Conservation (phyloP, 2,329 filamentous ascomycete species). For the Cladosporium cucumerinum region DNA sequence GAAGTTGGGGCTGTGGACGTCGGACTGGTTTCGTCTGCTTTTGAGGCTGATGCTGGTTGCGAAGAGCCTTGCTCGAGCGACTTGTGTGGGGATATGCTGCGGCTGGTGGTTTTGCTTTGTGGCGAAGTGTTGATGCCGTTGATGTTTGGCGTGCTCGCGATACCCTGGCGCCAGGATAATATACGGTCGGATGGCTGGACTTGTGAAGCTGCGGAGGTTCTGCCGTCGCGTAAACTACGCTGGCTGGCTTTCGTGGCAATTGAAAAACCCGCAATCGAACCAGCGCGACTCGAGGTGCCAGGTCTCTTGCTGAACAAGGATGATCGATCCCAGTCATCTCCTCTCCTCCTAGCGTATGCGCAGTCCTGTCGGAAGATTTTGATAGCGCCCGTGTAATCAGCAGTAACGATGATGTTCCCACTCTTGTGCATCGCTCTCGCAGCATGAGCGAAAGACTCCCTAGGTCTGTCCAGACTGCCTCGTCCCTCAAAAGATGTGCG, state of each 20-base stretch:
- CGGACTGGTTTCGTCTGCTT: slow-evolving; percentile 18
- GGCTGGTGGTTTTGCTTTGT: slow-evolving; percentile 25
- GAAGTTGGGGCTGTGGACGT: slow-evolving; percentile 20
- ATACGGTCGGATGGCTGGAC: slow-evolving; percentile 68
- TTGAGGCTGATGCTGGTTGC: not conserved
- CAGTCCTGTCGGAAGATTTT: slow-evolving; percentile 97
- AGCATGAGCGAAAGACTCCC: slow-evolving; percentile 45
- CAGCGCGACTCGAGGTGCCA: slow-evolving; percentile 25
- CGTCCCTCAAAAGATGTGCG: slow-evolving; percentile 9
- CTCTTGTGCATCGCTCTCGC: slow-evolving; percentile 57
- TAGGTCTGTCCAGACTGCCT: slow-evolving; percentile 8
- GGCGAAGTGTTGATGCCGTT: not conserved
- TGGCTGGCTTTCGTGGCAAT: slow-evolving; percentile 40
- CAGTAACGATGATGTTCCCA: slow-evolving; percentile 89
- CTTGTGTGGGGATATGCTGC: slow-evolving; percentile 51
- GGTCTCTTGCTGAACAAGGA: slow-evolving; percentile 65
- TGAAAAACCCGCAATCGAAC: slow-evolving; percentile 26
- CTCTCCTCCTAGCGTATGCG: slow-evolving; percentile 69
- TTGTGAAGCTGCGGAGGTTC: slow-evolving; percentile 29
- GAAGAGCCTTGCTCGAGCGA: slow-evolving; percentile 27
- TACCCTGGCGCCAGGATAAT: slow-evolving; percentile 77
- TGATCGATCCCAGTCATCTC: slow-evolving; percentile 71
- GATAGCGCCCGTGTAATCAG: slow-evolving; percentile 82
- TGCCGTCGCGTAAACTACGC: slow-evolving; percentile 31
- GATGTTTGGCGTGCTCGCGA: slow-evolving; percentile 47